These are phyloP conservation scores for Elsinoe arachidis DNA, from an alignment of 2,329 filamentous ascomycete genomes.

Conservation along the genomic window DNA sequence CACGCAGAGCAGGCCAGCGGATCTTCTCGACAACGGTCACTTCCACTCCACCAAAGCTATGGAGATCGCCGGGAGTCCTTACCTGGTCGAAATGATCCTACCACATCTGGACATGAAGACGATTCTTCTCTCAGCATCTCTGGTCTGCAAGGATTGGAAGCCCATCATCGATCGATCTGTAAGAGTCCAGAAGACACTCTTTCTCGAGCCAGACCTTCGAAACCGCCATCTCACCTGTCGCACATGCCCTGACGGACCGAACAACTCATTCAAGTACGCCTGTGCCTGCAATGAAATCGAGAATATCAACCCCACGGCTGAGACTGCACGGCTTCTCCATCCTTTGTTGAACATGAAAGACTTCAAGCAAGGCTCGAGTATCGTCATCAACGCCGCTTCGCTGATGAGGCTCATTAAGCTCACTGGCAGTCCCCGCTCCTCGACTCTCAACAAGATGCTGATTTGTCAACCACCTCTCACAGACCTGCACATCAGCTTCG, in stretches of 20 bases:
- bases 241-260: too few species aligned
- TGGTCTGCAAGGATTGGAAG: not conserved
- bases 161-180: not conserved
- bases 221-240: not conserved
- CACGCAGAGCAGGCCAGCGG: too few species aligned
- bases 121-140: not conserved
- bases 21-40: too few species aligned
- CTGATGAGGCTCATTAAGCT: not conserved
- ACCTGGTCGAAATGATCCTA: not conserved
- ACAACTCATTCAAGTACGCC: too few species aligned
- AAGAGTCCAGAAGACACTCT: not conserved
- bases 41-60: not conserved
- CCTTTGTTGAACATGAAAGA: too few species aligned
- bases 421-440: not conserved
- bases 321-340: too few species aligned
- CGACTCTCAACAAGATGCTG: not conserved
- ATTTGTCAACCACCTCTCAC: not conserved
- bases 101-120: not conserved
- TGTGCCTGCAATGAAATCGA: too few species aligned
- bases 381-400: too few species aligned
- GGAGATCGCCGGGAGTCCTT: not conserved
- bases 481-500: not conserved
- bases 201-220: not conserved
- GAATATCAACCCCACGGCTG: too few species aligned
- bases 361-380: too few species aligned